Conservation (phyloP, 2,329 filamentous ascomycete genomes). For the Pezicula carpinea region DNA sequence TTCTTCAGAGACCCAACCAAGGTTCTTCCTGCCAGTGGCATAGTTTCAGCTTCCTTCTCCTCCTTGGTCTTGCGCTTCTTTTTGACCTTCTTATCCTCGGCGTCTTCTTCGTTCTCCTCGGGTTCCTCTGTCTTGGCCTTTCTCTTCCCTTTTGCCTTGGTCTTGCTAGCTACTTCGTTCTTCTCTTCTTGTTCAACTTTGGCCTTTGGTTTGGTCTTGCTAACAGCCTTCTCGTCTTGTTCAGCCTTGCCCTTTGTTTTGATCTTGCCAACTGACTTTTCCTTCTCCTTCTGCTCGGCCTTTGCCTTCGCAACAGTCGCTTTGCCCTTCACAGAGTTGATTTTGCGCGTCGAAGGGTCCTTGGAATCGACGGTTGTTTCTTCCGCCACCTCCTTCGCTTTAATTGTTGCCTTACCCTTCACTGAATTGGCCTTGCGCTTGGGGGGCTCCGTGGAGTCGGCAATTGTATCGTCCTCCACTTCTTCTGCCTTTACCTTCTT, state of each 20-base stretch:
- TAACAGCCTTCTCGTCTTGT: constrained; percentile 7
- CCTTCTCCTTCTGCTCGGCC: constrained; percentile 12
- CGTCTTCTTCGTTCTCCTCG: constrained; percentile 16
- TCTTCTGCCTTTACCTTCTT: not conserved
- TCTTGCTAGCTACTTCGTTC: constrained; percentile 10
- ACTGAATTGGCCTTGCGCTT: no score
- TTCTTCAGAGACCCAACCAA: constrained; percentile 56
- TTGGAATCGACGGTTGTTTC: not conserved
- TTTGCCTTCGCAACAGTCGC: constrained; percentile 9
- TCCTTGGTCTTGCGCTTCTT: constrained; percentile 51
- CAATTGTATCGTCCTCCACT: not conserved
- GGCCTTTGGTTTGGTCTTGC: constrained; percentile 15
- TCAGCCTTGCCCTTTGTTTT: constrained; percentile 19
- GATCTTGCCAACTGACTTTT: constrained; percentile 9
- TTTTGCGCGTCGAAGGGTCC: constrained; percentile 10
- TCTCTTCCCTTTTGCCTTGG: constrained; percentile 21
- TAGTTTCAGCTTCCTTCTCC: constrained; percentile 48
- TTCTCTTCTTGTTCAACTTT: constrained; percentile 11
- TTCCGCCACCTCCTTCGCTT: not conserved
- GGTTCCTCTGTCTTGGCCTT: constrained; percentile 19
- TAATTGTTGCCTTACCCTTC: not conserved
- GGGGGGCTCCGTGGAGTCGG: no score
- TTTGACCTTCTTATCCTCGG: constrained; percentile 16
- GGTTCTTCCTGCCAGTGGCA: constrained; percentile 68
- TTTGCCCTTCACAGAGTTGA: constrained; percentile 11